phyloP scores from a whole-genome alignment of 1,139 yeast species.

The Barnettozyma hawaiiensis region DNA sequence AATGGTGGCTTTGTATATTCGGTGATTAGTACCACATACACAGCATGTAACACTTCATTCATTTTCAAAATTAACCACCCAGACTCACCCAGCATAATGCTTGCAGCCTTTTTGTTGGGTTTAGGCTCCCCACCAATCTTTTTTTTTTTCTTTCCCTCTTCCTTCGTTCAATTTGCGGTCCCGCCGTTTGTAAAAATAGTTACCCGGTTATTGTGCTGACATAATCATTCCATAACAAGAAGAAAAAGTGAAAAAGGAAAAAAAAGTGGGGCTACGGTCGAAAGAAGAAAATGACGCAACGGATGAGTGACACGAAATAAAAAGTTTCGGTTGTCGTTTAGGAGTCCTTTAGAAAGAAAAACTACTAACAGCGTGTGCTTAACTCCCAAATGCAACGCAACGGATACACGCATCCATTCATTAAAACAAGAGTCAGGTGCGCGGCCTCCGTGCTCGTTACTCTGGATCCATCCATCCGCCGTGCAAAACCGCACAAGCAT shows the following conservation, averaged over 20 bases:
- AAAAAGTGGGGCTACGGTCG: constrained; percentile 4
- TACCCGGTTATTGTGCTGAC: background rate
- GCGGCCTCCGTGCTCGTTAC: too few relatives aligned
- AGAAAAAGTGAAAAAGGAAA: background rate
- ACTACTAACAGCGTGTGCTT: too few relatives aligned
- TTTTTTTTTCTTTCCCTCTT: background rate
- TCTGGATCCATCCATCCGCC: background rate
- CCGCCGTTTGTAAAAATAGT: too few relatives aligned
- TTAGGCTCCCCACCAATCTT: background rate
- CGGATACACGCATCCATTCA: background rate
- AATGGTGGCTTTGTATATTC: too few relatives aligned
- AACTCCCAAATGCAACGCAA: background rate
- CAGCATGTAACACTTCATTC: too few relatives aligned
- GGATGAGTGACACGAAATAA: background rate
- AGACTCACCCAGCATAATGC: background rate
- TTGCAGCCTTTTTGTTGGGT: background rate
- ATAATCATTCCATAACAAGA: background rate
- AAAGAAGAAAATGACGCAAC: constrained; percentile 5
- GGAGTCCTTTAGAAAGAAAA: too few relatives aligned
- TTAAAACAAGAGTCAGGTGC: too few relatives aligned
- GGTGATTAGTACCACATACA: background rate
- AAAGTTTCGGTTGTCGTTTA: too few relatives aligned
- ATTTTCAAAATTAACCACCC: background rate
- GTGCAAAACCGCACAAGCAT: too few relatives aligned
- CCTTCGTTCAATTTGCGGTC: too few relatives aligned